Conservation (phyloP, 2,329 filamentous ascomycete species). For the Botrytis hyacinthi region DNA sequence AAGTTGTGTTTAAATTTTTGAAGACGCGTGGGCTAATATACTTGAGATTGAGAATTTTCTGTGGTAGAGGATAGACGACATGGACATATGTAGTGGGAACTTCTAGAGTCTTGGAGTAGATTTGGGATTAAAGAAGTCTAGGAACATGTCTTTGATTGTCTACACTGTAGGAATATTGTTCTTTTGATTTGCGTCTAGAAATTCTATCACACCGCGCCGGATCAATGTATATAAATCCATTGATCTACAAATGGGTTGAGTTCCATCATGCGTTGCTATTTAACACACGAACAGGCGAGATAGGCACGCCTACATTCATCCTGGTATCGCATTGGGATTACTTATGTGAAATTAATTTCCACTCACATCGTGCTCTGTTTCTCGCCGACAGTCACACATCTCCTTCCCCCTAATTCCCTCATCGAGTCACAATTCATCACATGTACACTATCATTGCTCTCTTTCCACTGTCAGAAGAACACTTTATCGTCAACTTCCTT, state of each 20-base stretch:
- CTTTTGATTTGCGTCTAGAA: neutral
- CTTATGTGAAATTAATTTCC: neutral
- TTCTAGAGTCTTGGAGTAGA: neutral
- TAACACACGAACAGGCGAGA: fast-evolving
- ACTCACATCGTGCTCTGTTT: neutral
- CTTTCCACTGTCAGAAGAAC: neutral
- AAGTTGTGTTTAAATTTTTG: neutral
- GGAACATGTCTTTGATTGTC: neutral
- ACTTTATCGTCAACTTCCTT: neutral
- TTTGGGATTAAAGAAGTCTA: neutral
- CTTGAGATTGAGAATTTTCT: neutral
- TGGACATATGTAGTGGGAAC: neutral
- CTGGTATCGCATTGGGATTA: neutral
- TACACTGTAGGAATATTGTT: no score
- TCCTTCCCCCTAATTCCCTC: neutral
- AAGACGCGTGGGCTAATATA: neutral
- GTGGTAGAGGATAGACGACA: fast-evolving
- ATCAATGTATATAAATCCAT: neutral
- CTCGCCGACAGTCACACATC: fast-evolving
- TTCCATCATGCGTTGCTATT: neutral
- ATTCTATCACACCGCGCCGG: neutral
- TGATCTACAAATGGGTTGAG: neutral
- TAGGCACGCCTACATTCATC: neutral
- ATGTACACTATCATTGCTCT: neutral
- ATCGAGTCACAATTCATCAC: fast-evolving